Base-by-base conservation (phyloP, 176 grass and related monocot genomes). In the Poa pratensis region DNA sequence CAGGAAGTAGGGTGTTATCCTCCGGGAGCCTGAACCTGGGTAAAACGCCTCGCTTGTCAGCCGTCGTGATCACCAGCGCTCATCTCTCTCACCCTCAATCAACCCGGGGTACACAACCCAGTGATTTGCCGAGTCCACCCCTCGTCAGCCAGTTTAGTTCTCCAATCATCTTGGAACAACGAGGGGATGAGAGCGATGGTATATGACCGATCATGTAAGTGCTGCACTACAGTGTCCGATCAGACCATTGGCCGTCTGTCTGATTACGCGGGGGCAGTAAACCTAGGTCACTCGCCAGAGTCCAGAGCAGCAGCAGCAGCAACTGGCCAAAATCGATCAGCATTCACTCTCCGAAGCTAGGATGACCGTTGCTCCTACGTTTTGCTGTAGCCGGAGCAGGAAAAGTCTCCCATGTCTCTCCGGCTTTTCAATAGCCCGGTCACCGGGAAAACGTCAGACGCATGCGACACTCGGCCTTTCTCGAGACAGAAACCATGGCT, bases 361-460 rank as follows among this genome's bases (percentile, higher is more conserved):
- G 39, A 35, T 45, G 12, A 18, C 61, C 45, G 51, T 40, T 76
- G 3, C 57, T 30, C 7, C 9, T 70, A 46, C 39, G 67, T 73
- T 78, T 20, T 43, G 1, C 62, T 70, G 37, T 37, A 23, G 37
- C 72, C 4, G 58, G 24, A 20, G 48, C 80, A 40, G 64, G 20
- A 58, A 63, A 73, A 73, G 43, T 65, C 12, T 63, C 1, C 68
- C 68, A 6, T n/a, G 9, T 28, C 77, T 12, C 77, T 12, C 40
- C 23, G 58, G 66, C 18, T 50, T 20, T 48, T 57, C 24, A 6
- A 3, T 22, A 22, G 19, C 8, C 26, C 46, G 42, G 10, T 83
- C 22, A 42, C 75, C 43, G 28, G 74, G 53, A 42, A 84, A 88
- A 59, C 49, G 76, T 69, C 54, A 35, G 79, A 18, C 30, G 74